Evolutionary conservation across 305 asterid species (phyloP).

Genomic region (Solanum hybrid): DNA sequence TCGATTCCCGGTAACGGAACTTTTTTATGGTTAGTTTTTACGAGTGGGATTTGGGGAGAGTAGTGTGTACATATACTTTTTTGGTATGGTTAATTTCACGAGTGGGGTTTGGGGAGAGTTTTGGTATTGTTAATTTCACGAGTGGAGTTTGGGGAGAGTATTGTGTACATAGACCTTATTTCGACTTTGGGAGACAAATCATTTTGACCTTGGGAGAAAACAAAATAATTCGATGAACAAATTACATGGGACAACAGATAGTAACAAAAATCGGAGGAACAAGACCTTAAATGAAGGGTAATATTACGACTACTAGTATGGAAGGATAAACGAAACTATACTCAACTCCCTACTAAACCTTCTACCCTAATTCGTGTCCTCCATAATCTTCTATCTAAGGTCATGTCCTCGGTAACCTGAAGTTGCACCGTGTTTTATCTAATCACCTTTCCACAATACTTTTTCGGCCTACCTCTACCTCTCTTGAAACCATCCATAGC

Average conservation of each 20-base stretch:
- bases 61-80: background rate
- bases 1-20: constrained; percentile 79
- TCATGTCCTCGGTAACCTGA: background rate
- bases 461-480: background rate
- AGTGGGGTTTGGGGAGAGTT: background rate
- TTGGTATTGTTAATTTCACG: background rate
- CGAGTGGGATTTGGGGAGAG: background rate
- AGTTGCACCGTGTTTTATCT: background rate
- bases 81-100: background rate
- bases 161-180: too few species aligned
- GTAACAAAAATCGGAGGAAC: background rate
- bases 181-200: too few species aligned
- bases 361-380: background rate
- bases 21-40: background rate
- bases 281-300: background rate
- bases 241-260: background rate
- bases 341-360: background rate
- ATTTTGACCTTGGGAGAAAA: too few species aligned
- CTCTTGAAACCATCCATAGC: background rate
- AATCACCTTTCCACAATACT: background rate
- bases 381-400: background rate
- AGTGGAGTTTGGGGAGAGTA: background rate
- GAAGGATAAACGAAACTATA: background rate
- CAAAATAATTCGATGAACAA: background rate
- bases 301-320: background rate